Evolutionary conservation across 139 green algal species (phyloP).

Genomic region (Diplosphaera chodatii): DNA sequence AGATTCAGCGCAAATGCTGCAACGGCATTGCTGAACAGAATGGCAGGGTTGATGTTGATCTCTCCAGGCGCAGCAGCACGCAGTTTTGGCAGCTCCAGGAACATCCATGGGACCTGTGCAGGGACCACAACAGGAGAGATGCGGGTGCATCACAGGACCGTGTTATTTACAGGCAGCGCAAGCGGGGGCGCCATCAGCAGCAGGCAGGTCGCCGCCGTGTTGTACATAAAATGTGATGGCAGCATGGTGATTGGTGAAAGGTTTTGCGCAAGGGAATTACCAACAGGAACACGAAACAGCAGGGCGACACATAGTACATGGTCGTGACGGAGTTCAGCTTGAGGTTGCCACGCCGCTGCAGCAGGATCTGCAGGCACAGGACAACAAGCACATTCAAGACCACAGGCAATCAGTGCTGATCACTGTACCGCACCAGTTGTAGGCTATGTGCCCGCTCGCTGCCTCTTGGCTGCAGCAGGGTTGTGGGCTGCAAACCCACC

Average conservation of each 20-base stretch:
- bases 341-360: constrained; percentile 26
- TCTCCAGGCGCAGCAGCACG: constrained; percentile 18
- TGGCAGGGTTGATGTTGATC: constrained; percentile 60
- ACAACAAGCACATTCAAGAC: background rate
- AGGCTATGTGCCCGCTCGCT: no score
- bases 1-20: constrained; percentile 58
- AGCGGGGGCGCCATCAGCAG: no score
- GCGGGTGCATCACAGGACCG: constrained; percentile 11
- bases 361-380: background rate
- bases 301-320: constrained; percentile 45
- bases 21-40: constrained; percentile 80
- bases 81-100: constrained; percentile 17
- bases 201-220: no score
- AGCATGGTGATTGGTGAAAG: no score
- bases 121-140: no score
- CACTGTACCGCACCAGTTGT: no score
- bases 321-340: constrained; percentile 44
- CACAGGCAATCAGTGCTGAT: no score
- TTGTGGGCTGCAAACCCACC: no score
- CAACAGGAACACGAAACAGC: constrained; percentile 25
- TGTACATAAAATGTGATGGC: no score
- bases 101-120: constrained; percentile 12
- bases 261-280: no score
- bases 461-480: no score
- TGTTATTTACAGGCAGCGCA: no score